Conservation (phyloP, 73 alveolate species). For the Tetrahymena thermophila region DNA sequence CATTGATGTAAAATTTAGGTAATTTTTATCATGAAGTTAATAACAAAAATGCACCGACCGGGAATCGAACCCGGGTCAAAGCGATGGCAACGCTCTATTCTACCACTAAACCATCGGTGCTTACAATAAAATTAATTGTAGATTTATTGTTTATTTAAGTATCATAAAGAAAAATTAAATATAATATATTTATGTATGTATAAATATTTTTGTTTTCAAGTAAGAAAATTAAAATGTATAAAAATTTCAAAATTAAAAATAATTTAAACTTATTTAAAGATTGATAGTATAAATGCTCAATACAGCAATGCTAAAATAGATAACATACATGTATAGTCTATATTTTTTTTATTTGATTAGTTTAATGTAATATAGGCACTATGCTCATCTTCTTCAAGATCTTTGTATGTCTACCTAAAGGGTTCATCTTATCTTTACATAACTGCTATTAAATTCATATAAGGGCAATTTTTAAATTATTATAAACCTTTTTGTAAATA, state of each 20-base stretch:
- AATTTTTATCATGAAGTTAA: too few species aligned
- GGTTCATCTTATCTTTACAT: not conserved
- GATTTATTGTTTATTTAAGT: too few species aligned
- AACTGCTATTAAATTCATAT: not conserved
- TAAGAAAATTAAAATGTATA: too few species aligned
- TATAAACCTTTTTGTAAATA: not conserved
- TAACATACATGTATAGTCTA: not conserved
- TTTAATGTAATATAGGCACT: not conserved
- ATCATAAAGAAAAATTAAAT: too few species aligned
- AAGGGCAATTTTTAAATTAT: not conserved
- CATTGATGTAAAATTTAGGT: too few species aligned
- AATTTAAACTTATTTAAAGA: too few species aligned
- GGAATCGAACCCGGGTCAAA: not conserved
- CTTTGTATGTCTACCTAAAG: not conserved
- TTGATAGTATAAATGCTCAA: too few species aligned
- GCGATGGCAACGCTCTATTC: not conserved
- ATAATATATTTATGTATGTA: too few species aligned
- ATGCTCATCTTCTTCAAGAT: not conserved
- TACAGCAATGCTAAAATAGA: too few species aligned
- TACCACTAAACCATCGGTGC: not conserved
- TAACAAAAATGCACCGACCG: not conserved
- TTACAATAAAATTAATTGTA: not conserved
- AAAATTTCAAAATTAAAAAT: too few species aligned
- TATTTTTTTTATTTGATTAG: not conserved
- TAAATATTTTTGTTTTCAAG: too few species aligned